Conservation (phyloP, 192 early-diverging fungal species). For the Coemansia sp. region DNA sequence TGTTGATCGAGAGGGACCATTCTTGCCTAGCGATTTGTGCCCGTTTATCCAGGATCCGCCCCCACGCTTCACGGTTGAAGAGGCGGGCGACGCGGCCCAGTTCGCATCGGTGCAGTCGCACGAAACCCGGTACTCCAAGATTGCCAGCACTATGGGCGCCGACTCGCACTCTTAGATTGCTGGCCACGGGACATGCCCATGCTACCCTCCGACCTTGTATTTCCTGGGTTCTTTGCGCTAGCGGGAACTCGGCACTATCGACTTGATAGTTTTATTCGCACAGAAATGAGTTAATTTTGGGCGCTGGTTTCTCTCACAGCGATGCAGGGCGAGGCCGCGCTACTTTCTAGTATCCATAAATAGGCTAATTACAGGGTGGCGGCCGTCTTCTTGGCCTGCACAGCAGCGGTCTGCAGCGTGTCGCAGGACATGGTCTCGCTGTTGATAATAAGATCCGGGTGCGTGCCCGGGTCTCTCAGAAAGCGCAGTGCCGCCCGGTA, state of each 20-base stretch:
- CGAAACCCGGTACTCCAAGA: slow-evolving; percentile 38
- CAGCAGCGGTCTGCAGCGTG: slow-evolving; percentile 2
- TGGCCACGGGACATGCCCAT: no score
- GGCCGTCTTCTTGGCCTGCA: slow-evolving; percentile 6
- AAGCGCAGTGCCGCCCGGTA: slow-evolving; percentile 35
- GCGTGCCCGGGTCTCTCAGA: slow-evolving; percentile 35
- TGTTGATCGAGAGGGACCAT: slow-evolving; percentile 39
- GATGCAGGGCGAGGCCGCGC: no score
- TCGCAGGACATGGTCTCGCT: slow-evolving; percentile 21
- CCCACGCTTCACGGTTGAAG: slow-evolving; percentile 32
- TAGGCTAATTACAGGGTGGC: background rate
- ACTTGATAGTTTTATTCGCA: no score
- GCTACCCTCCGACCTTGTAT: no score
- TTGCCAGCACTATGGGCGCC: background rate
- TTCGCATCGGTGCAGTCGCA: slow-evolving; percentile 46
- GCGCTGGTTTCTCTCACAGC: no score
- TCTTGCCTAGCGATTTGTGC: slow-evolving; percentile 49
- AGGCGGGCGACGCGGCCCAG: slow-evolving; percentile 27
- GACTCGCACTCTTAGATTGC: no score
- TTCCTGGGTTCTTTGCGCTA: no score
- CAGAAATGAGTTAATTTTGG: no score
- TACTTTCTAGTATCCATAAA: background rate
- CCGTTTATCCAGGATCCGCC: slow-evolving; percentile 54
- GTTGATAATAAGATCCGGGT: slow-evolving; percentile 43
- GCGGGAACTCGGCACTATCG: no score